Evolutionary conservation across 148 eudicot genomes (phyloP).

Genomic region (Pouteria glomerata): DNA sequence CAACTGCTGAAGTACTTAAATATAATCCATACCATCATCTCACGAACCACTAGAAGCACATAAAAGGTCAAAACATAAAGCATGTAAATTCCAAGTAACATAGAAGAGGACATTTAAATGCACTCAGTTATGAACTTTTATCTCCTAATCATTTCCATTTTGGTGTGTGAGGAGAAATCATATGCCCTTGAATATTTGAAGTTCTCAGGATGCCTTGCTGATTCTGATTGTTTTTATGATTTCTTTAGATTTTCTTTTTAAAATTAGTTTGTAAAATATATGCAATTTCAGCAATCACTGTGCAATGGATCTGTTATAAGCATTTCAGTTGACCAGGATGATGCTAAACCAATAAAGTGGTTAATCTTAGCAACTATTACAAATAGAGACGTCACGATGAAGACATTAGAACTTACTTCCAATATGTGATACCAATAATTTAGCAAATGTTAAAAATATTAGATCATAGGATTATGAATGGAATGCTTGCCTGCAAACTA

Average conservation of each 20-base stretch:
- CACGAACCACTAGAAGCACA: background rate
- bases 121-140: background rate
- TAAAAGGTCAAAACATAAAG: background rate
- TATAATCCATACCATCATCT: background rate
- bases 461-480: background rate
- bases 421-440: background rate
- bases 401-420: conserved; percentile 10
- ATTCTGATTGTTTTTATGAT: background rate
- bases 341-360: background rate
- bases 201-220: background rate
- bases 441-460: background rate
- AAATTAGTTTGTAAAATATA: background rate
- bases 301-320: background rate
- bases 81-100: background rate
- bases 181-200: background rate
- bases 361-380: background rate
- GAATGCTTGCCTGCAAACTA: background rate
- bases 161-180: background rate
- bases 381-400: background rate
- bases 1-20: background rate
- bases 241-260: background rate
- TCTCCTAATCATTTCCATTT: background rate
- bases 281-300: background rate
- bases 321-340: background rate
- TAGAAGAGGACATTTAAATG: background rate